Percentiles rank a stretch among this genome's conserved stretches.
phyloP scores from a whole-genome alignment of 2,329 filamentous ascomycete species.

The Sarocladium oryzae region DNA sequence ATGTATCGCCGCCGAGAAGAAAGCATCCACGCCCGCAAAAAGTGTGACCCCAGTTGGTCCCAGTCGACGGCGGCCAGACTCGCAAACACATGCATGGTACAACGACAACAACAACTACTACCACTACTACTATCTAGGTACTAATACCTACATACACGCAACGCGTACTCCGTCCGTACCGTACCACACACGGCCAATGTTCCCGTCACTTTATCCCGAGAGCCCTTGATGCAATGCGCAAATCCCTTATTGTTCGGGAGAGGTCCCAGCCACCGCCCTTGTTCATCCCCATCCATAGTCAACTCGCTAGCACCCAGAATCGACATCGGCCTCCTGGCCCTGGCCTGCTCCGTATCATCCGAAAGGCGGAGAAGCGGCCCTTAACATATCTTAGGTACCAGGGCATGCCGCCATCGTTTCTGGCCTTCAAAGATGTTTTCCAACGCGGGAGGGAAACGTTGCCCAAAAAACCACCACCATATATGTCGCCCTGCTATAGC shows the following conservation, averaged over 20 bases:
- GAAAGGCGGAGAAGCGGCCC: not conserved
- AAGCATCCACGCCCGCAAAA: not conserved
- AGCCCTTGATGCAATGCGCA: not conserved
- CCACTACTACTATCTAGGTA: too few relatives aligned
- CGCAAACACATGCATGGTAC: too few relatives aligned
- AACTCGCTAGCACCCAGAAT: not conserved
- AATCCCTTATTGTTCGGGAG: not conserved
- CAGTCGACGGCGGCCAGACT: too few relatives aligned
- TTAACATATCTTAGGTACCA: not conserved
- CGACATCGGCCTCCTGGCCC: not conserved
- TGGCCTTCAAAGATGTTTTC: not conserved
- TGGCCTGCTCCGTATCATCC: not conserved
- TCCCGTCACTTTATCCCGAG: not conserved
- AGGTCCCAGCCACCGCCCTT: constrained; percentile 3
- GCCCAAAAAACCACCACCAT: too few relatives aligned
- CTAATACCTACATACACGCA: too few relatives aligned
- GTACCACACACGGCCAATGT: not conserved
- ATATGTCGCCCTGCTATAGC: not conserved
- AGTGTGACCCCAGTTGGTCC: not conserved
- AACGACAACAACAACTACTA: too few relatives aligned
- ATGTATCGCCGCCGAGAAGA: not conserved
- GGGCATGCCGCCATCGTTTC: not conserved
- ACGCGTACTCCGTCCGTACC: not conserved
- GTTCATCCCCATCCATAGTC: constrained; percentile 1
- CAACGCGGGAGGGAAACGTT: too few relatives aligned